A percentile compares a stretch with the other conserved stretches of the same genome.
These are phyloP conservation scores for Pyrenochaeta sp. DNA, from an alignment of 2,329 filamentous ascomycete genomes.

Conservation along the genomic window DNA sequence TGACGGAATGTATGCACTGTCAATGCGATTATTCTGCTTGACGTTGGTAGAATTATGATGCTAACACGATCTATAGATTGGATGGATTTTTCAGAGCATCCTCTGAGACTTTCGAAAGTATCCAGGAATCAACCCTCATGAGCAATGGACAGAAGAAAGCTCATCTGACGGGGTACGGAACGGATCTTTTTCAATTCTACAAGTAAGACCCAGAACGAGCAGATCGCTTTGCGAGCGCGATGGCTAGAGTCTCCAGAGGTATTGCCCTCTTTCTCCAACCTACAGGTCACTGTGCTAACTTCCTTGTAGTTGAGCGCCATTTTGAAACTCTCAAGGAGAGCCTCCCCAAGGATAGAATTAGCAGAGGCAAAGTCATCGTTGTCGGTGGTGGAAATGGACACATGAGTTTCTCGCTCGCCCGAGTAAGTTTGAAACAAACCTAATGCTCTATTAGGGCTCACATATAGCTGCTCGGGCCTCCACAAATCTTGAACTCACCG, in stretches of 20 bases:
- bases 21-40: constrained; percentile 9
- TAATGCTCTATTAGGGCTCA: neutral
- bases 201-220: constrained; percentile 29
- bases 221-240: constrained; percentile 37
- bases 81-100: constrained; percentile 40
- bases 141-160: constrained; percentile 15
- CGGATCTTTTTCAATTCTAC: constrained; percentile 35
- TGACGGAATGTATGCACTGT: constrained; percentile 17
- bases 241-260: constrained; percentile 29
- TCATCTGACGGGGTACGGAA: constrained; percentile 27
- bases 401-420: constrained; percentile 21
- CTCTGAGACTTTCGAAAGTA: constrained; percentile 19
- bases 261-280: no score
- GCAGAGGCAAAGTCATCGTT: constrained; percentile 35
- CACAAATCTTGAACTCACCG: constrained; percentile 20
- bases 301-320: no score
- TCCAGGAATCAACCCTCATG: constrained; percentile 9
- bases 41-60: rapidly evolving
- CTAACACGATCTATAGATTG: constrained; percentile 9
- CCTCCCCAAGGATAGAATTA: constrained; percentile 33
- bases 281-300: constrained; percentile 7
- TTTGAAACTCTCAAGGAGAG: constrained; percentile 28
- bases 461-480: constrained; percentile 8
- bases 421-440: constrained; percentile 18
- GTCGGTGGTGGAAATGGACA: constrained; percentile 38